Percentiles rank a stretch among this genome's conserved stretches.
Evolutionary conservation across 139 green algal genomes (phyloP).

Genomic region (Tetradesmus lagerheimii): DNA sequence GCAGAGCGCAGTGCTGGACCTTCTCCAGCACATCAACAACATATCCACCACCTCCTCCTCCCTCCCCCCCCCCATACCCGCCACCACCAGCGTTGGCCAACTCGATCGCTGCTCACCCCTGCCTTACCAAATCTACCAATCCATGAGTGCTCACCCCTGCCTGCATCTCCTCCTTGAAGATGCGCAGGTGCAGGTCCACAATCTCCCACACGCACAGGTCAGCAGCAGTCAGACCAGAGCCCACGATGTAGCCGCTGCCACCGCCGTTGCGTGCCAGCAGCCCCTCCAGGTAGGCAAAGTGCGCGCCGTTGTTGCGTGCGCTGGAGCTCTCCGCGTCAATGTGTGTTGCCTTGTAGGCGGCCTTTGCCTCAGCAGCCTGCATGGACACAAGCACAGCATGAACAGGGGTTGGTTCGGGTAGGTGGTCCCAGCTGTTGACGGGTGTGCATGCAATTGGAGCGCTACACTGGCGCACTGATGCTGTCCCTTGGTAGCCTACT

Average conservation of each 20-base stretch:
- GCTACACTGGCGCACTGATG: too few relatives aligned
- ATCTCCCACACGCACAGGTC: constrained; percentile 64
- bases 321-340: constrained; percentile 32
- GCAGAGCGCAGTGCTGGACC: too few relatives aligned
- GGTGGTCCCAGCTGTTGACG: too few relatives aligned
- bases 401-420: too few relatives aligned
- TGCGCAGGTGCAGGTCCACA: constrained; percentile 63
- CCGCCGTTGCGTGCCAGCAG: constrained; percentile 39
- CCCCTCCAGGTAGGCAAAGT: constrained; percentile 46
- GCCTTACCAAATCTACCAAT: too few relatives aligned
- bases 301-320: constrained; percentile 55
- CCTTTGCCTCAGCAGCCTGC: constrained; percentile 63
- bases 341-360: constrained; percentile 57
- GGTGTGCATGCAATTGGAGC: not conserved
- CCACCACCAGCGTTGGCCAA: too few relatives aligned
- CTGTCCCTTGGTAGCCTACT: too few relatives aligned
- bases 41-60: too few relatives aligned
- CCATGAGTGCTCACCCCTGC: constrained; percentile 44
- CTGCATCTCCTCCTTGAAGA: constrained; percentile 60
- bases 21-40: too few relatives aligned
- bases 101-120: too few relatives aligned
- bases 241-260: constrained; percentile 45
- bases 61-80: too few relatives aligned
- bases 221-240: constrained; percentile 51
- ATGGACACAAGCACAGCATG: not conserved